A percentile compares a stretch with the other conserved stretches of the same genome.
Conservation (phyloP, 2,329 filamentous ascomycete species). For the Gremmenia infestans region DNA sequence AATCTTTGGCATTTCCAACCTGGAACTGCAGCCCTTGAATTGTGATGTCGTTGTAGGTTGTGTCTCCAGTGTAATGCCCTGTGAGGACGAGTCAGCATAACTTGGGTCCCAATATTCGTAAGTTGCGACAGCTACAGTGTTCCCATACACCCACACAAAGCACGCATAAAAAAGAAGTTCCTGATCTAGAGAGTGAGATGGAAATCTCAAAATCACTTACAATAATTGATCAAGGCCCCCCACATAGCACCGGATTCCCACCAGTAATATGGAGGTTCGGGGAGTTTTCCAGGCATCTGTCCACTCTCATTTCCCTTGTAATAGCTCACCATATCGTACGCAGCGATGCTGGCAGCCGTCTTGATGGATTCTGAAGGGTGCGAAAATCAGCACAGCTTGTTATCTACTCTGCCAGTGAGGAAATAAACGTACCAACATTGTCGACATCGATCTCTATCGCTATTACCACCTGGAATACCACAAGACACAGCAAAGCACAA, state of each 20-base stretch:
- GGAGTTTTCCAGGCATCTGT: conserved; percentile 44
- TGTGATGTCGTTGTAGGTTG: conserved; percentile 62
- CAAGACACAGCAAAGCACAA: neutral
- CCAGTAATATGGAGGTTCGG: conserved; percentile 34
- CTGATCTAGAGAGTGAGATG: too few species aligned
- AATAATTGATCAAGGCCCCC: conserved; percentile 70
- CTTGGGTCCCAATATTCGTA: neutral
- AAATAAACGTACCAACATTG: neutral
- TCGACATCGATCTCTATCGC: conserved; percentile 7
- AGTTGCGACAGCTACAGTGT: neutral
- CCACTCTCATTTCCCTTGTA: conserved; percentile 46
- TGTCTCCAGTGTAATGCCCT: conserved; percentile 70
- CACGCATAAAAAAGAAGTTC: neutral
- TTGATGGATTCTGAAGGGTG: conserved; percentile 24
- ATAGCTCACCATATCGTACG: conserved; percentile 43
- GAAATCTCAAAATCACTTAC: neutral
- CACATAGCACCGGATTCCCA: conserved; percentile 66
- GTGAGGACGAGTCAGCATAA: neutral
- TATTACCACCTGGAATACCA: neutral
- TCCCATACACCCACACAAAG: neutral
- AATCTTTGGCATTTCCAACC: conserved; percentile 65
- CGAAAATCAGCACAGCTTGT: neutral
- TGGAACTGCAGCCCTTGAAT: conserved; percentile 67
- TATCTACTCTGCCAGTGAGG: neutral
- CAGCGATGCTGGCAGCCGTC: conserved; percentile 26